Percentiles rank a stretch among this genome's conserved stretches.
Evolutionary conservation across 2,329 filamentous ascomycete genomes (phyloP).

Genomic region (Pseudocercospora crystallina): DNA sequence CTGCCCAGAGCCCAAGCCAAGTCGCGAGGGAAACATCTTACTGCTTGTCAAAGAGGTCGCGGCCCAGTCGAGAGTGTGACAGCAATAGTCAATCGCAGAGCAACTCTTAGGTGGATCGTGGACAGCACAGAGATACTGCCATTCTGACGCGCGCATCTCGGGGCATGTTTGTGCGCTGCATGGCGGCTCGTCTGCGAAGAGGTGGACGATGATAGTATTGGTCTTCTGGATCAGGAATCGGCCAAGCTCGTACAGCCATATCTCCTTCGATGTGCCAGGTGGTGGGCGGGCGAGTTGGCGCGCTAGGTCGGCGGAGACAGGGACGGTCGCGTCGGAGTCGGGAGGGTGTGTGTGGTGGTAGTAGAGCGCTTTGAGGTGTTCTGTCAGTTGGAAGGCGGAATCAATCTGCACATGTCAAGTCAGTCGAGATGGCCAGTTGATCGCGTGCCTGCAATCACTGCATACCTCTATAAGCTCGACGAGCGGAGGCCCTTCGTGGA

Average conservation of each 20-base stretch:
- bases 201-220: slow-evolving; percentile 86
- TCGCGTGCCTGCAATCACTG: slow-evolving; percentile 16
- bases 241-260: slow-evolving; percentile 98
- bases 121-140: slow-evolving; percentile 98
- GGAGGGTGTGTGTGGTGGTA: slow-evolving; percentile 71
- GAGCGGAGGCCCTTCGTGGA: slow-evolving; percentile 87
- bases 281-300: slow-evolving; percentile 76
- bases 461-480: slow-evolving; percentile 79
- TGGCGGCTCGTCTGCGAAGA: slow-evolving; percentile 85
- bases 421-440: slow-evolving; percentile 4
- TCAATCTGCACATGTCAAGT: slow-evolving; percentile 66
- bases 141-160: slow-evolving; percentile 98
- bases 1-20: slow-evolving; percentile 54
- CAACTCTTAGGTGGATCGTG: slow-evolving; percentile 96
- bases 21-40: slow-evolving; percentile 89
- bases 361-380: slow-evolving; percentile 92
- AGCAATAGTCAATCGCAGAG: slow-evolving; percentile 98
- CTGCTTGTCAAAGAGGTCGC: slow-evolving; percentile 90
- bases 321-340: slow-evolving; percentile 72
- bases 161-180: slow-evolving; percentile 89
- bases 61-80: slow-evolving; percentile 97
- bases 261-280: slow-evolving; percentile 74
- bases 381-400: slow-evolving; percentile 94
- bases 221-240: slow-evolving; percentile 93
- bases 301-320: slow-evolving; percentile 76